Base-by-base conservation (phyloP, 768 basidiomycete species). In the Saitozyma sp. region DNA sequence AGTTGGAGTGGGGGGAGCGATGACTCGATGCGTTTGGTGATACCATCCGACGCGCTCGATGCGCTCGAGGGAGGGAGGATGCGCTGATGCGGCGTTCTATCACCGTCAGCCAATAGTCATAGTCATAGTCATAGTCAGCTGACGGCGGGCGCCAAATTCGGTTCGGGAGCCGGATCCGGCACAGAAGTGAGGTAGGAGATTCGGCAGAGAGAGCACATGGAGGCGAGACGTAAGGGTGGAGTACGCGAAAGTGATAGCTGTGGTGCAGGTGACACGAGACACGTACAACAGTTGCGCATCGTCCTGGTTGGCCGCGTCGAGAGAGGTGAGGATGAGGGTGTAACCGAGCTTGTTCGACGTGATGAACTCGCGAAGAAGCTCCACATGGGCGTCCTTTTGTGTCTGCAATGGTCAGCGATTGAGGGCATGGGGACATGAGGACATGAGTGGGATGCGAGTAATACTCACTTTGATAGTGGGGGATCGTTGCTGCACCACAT, bases 281-380 rank as follows among this genome's bases (percentile, higher is more conserved):
- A 79, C 86, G 63, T 74, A 92, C 90, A 83, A 70, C 86, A 92
- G 90, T 70, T 92, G 91, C 0, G 83, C 80, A 71, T 92, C 90
- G 20, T 86, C 86, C 65, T 90, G 84, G 68, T 88, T 85, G 13
- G 86, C 85, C 38, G 85, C 82, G 74, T 91, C 88, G n/a, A 92
- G 83, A 29, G 90, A 89, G 14, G 88, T 86, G 20, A 91, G 79
- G 69, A 92, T 83, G 40, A 92, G 78, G 13, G 84, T 83, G 43
- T 84, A 82, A 6, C 81, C 80, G 53, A 87, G 81, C 29, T 82
- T 81, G 17, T 83, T 84, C 2, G 76, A 65, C 54, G 82, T 74
- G 56, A 89, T 81, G 76, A 89, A 91, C 2, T 83, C 74, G 52
- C 87, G 76, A 9, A 92, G 79, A 1, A 83, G 70, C 9, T 82